Conservation (phyloP, 345 rosid genomes). For the Salix viminalis region DNA sequence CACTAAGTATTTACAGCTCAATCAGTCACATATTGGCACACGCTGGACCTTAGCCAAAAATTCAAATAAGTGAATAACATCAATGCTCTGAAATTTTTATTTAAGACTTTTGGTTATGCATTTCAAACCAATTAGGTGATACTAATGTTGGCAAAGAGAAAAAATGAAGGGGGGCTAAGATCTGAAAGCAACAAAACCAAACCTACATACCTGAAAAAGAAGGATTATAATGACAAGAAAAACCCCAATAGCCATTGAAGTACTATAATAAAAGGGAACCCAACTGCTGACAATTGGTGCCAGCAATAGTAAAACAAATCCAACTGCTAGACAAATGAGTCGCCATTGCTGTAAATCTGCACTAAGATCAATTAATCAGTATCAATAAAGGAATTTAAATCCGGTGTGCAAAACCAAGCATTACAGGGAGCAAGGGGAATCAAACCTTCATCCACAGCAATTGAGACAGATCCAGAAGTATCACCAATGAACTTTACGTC, state of each 20-base stretch:
- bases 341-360: constrained; percentile 89
- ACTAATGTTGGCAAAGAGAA: neutral
- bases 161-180: neutral
- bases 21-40: neutral
- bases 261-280: constrained; percentile 92
- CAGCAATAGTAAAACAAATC: constrained; percentile 53
- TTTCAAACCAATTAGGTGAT: neutral
- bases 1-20: neutral
- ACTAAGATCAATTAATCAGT: constrained; percentile 3
- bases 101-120: neutral
- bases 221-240: constrained; percentile 71
- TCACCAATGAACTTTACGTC: constrained; percentile 63
- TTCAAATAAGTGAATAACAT: neutral
- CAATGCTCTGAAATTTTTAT: neutral
- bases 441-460: constrained; percentile 61
- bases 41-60: neutral
- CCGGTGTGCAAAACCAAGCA: neutral
- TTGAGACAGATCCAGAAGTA: constrained; percentile 41
- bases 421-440: neutral
- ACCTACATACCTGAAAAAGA: constrained; percentile 69
- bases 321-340: constrained; percentile 58
- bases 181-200: neutral
- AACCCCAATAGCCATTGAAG: constrained; percentile 88
- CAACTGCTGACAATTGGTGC: constrained; percentile 82
- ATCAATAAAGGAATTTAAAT: neutral